Evolutionary conservation across 2,329 filamentous ascomycete genomes (phyloP).

Genomic region (Huntiella decipiens): DNA sequence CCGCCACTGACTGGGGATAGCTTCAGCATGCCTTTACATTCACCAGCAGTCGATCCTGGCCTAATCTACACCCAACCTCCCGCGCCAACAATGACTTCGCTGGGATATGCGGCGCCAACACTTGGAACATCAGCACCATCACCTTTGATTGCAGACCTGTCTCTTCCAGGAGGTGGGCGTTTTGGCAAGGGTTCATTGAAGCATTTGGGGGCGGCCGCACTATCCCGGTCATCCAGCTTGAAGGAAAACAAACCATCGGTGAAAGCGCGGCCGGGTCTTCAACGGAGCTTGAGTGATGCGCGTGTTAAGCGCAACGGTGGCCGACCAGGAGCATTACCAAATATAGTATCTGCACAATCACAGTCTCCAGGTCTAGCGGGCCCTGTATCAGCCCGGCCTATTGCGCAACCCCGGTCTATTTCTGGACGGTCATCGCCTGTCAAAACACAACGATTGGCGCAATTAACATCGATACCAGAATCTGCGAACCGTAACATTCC

Average conservation of each 20-base stretch:
- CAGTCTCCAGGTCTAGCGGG: constrained; percentile 10
- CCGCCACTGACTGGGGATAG: constrained; percentile 17
- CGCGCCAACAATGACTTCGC: constrained; percentile 22
- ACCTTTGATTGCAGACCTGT: not conserved
- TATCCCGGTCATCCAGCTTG: constrained; percentile 27
- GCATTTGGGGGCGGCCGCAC: not conserved
- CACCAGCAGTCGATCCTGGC: constrained; percentile 35
- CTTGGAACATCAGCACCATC: constrained; percentile 2
- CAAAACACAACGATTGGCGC: constrained; percentile 29
- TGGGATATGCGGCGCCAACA: not conserved
- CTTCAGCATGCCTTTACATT: constrained; percentile 1
- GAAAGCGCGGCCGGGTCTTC: constrained; percentile 25
- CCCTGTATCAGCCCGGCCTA: constrained; percentile 7
- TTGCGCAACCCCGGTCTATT: constrained; percentile 18
- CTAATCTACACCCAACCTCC: constrained; percentile 34
- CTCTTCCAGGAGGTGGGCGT: constrained; percentile 6
- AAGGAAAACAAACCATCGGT: constrained; percentile 22
- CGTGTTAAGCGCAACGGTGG: constrained; percentile 25
- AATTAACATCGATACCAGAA: constrained; percentile 40
- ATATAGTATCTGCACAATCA: constrained; percentile 28
- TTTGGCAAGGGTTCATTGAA: constrained; percentile 2
- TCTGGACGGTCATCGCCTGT: constrained; percentile 31
- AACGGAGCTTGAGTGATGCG: constrained; percentile 35
- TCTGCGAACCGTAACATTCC: constrained; percentile 18
- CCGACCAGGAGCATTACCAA: constrained; percentile 24